Evolutionary conservation across 176 grass and related monocot species (phyloP), one percentile per base, ranked within the genome.

Genomic region (Leersia perrieri): DNA sequence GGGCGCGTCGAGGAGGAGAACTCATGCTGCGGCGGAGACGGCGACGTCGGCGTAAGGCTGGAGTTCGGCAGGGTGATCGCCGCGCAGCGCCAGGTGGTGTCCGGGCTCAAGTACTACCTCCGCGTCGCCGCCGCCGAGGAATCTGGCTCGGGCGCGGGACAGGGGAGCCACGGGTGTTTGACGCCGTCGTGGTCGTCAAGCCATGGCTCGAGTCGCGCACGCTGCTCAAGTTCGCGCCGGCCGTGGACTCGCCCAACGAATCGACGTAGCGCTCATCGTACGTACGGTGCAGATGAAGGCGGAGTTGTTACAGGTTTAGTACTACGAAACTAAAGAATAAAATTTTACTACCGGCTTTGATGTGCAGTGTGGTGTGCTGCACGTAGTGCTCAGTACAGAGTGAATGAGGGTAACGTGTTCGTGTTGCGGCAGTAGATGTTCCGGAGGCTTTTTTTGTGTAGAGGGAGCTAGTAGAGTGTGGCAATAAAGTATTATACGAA

Each of bases 31-130:
- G 15, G 66, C 36, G 78, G 25, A 7, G 36, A 61, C 15, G 60
- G 11, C 25, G 13, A 8, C 1, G 42, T 3, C 20, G 38, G 33
- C 44, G 35, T 39, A n/a, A 68, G 68, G 61, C 88, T 98, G 65
- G 84, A 86, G 44, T 98, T 98, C 72, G 34, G 9, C 4, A 73
- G 77, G 36, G 95, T 98, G 55, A 71, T 88, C 28, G 78, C 90
- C 63, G 95, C 95, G 49, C 88, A 95, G 84, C 85, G 81, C 25
- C 92, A 98, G 88, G 92, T 98, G 61, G 95, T 98, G 12, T 82
- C 95, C n/a, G 95, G 95, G 9, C 33, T 98, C 79, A 98, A 86
- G 85, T 98, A 98, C 88, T 98, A 89, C 86, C 86, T 98, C 69
- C 89, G 80, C 38, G 74, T 95, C 41, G 86, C 70, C 12, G 85